Percentiles rank a stretch among this genome's conserved stretches.
Evolutionary conservation across 2,329 filamentous ascomycete species (phyloP).

Genomic region (Rhynchosporium secalis): DNA sequence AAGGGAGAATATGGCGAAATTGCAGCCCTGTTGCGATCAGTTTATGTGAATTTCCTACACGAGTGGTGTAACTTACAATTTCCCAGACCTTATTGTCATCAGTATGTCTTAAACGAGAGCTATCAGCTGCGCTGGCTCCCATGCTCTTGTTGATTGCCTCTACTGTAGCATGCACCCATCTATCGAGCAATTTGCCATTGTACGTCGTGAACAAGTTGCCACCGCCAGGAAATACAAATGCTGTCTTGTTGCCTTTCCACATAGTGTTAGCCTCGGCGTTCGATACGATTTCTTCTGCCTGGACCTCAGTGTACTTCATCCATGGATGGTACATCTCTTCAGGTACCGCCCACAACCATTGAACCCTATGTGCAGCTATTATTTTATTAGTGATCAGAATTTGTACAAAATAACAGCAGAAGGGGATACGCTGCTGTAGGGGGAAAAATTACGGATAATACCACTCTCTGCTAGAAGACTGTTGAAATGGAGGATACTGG

Average conservation of each 20-base stretch:
- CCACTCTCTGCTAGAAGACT: no score
- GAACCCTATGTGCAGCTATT: background rate
- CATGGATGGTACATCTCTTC: background rate
- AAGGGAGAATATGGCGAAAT: background rate
- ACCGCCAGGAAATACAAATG: background rate
- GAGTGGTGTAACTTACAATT: background rate
- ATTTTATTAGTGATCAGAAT: background rate
- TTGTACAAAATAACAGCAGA: background rate
- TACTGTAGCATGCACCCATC: background rate
- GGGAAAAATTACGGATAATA: no score
- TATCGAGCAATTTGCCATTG: background rate
- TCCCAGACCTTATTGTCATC: background rate
- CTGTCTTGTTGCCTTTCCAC: background rate
- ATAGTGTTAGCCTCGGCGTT: background rate
- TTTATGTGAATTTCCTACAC: background rate
- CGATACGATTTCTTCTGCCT: background rate
- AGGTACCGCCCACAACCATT: background rate
- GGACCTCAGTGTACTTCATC: background rate
- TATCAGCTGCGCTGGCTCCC: background rate
- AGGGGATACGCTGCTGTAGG: background rate
- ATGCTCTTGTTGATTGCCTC: background rate
- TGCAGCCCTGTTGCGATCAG: background rate
- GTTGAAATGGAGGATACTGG: no score
- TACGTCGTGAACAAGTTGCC: background rate
- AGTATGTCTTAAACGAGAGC: background rate